Conservation (phyloP, 495 filamentous ascomycete species). For the Penicillium manginii region DNA sequence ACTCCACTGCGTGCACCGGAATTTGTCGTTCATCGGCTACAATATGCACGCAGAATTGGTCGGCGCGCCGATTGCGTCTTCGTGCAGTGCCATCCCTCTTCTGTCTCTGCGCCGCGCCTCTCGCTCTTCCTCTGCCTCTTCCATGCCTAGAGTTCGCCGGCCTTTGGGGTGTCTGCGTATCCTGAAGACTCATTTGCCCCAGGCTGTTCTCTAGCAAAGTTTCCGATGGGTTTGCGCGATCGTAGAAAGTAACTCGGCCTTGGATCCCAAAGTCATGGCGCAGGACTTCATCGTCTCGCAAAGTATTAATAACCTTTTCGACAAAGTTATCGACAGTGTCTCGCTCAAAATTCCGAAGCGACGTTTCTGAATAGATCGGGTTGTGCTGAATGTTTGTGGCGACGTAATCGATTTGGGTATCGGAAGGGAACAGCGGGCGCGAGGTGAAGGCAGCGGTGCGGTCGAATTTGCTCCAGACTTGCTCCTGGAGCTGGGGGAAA, state of each 20-base stretch:
- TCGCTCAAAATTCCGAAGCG: constrained; percentile 32
- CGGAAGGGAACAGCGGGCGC: constrained; percentile 51
- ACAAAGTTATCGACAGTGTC: constrained; percentile 34
- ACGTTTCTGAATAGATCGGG: constrained; percentile 33
- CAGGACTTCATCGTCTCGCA: constrained; percentile 27
- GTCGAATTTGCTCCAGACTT: constrained; percentile 31
- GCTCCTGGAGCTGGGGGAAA: constrained; percentile 29
- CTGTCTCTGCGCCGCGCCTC: constrained; percentile 19
- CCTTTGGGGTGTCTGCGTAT: constrained; percentile 20
- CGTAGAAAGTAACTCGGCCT: constrained; percentile 28
- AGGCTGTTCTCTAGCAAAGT: constrained; percentile 27
- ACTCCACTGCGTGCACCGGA: constrained; percentile 31
- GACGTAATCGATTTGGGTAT: constrained; percentile 28
- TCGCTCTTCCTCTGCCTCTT: constrained; percentile 25
- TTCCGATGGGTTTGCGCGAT: constrained; percentile 24
- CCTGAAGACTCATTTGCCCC: constrained; percentile 25
- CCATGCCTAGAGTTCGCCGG: constrained; percentile 17
- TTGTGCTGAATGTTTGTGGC: constrained; percentile 25
- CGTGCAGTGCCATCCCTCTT: constrained; percentile 17
- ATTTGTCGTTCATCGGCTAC: constrained; percentile 25
- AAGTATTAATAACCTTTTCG: constrained; percentile 26
- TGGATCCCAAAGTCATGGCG: constrained; percentile 26
- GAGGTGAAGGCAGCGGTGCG: constrained; percentile 21
- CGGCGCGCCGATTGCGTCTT: constrained; percentile 25
- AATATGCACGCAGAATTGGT: constrained; percentile 29